Evolutionary conservation across 306 rosid genomes (phyloP).

Genomic region (Castanea mollissima): DNA sequence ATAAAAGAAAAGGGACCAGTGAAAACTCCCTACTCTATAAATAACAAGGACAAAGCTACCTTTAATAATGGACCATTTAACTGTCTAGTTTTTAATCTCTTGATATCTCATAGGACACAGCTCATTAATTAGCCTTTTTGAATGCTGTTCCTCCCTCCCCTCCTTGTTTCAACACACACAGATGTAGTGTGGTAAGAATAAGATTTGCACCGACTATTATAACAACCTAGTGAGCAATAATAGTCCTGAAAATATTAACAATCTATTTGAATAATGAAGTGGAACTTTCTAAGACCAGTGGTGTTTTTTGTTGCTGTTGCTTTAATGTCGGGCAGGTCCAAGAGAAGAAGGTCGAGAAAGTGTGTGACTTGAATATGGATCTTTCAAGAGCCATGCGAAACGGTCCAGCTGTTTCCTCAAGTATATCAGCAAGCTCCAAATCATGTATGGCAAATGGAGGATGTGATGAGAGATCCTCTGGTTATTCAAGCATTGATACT

Average conservation of each 20-base stretch:
- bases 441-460: slow-evolving; percentile 49
- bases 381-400: slow-evolving; percentile 40
- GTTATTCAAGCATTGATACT: slow-evolving; percentile 30
- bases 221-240: neutral
- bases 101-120: neutral
- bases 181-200: neutral
- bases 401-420: slow-evolving; percentile 42
- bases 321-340: slow-evolving; percentile 38
- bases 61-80: neutral
- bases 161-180: neutral
- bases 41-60: neutral
- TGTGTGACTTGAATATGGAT: slow-evolving; percentile 52
- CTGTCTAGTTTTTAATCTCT: neutral
- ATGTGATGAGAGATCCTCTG: slow-evolving; percentile 30
- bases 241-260: neutral
- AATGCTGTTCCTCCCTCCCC: neutral
- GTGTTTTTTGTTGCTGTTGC: neutral
- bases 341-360: slow-evolving; percentile 58
- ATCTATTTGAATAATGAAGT: neutral
- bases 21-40: neutral
- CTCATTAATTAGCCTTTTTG: neutral
- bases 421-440: slow-evolving; percentile 35
- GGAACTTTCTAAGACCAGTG: neutral
- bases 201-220: neutral
- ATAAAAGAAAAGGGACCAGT: neutral